Conservation (phyloP, 495 filamentous ascomycete species). For the Aspergillus bridgeri region DNA sequence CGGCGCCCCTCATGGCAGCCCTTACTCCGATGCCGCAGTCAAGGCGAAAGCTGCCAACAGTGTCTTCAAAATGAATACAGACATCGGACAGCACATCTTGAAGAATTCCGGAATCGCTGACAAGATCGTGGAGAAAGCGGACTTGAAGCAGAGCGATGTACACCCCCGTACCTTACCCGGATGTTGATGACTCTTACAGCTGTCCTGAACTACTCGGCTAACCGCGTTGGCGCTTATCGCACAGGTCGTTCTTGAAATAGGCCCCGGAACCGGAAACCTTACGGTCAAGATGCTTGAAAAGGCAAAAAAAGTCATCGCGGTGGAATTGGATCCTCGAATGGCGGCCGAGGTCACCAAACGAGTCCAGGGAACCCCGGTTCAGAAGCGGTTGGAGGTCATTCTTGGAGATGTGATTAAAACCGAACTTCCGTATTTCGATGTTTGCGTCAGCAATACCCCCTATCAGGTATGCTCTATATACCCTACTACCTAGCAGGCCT, state of each 20-base stretch:
- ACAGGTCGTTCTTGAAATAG: constrained; percentile 67
- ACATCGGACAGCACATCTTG: constrained; percentile 87
- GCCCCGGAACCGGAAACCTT: constrained; percentile 80
- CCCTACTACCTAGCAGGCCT: no score
- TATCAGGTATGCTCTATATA: constrained; percentile 57
- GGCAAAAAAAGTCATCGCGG: constrained; percentile 81
- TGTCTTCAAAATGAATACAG: constrained; percentile 84
- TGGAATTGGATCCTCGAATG: constrained; percentile 95
- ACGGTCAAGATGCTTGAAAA: constrained; percentile 85
- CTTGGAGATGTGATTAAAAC: constrained; percentile 94
- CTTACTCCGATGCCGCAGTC: constrained; percentile 53
- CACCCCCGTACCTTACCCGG: constrained; percentile 10
- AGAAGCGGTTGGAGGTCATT: constrained; percentile 77
- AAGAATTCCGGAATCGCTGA: constrained; percentile 93
- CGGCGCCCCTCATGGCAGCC: constrained; percentile 44
- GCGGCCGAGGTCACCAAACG: constrained; percentile 94
- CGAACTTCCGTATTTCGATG: constrained; percentile 81
- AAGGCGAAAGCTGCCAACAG: constrained; percentile 62
- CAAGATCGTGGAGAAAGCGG: constrained; percentile 83
- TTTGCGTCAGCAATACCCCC: constrained; percentile 90
- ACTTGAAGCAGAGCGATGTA: constrained; percentile 83
- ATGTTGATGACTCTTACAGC: neutral
- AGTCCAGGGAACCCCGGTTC: constrained; percentile 78
- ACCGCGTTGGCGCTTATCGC: neutral
- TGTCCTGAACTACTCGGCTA: neutral